Base-by-base conservation (phyloP, 768 basidiomycete species). In the Basidioascus undulatus region DNA sequence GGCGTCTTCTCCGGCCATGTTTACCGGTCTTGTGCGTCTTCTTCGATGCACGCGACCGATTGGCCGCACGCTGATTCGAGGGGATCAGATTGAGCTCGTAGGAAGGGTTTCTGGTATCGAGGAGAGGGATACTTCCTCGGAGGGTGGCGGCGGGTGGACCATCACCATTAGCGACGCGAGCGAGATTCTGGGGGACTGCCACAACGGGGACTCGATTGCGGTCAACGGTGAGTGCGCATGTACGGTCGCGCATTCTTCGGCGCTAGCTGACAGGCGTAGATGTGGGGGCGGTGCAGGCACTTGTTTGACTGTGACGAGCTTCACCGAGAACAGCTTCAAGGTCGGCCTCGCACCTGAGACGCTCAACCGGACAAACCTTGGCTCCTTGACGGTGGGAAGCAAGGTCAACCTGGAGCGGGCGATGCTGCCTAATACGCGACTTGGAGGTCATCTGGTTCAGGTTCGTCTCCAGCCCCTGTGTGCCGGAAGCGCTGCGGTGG, bases 381-480 rank as follows among this genome's bases (percentile, higher is more conserved):
- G 89, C 80, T 54, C 50, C 62, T 53, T 78, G 40, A 67, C 64
- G 47, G 70, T 72, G 15, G 82, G 80, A 16, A 74, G 82, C 48
- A 66, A 72, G 50, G 69, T 94, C 35, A 94, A 96, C 57, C 65
- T 87, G 30, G 92, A 98, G 62, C 70, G 92, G 37, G 92, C 92
- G 3, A 84, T 96, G 82, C 74, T 72, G 18, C 74, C 76, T 5
- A 79, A 86, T 61, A 73, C 70, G 15, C 66, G 89, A 42, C 92
- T 96, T 52, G 92, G 92, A 21, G 92, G 92, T 10, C 92, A 98
- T 56, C 86, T 87, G 55, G 92, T 98, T 18, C 89, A 96, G 71
- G 86, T 81, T 52, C 41, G 64, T 44, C 5, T 33, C 15, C 11
- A 15, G 34, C 43, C 23, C 9, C 28, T 23, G 28, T 26, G 9